Percentiles rank a stretch among this genome's conserved stretches.
Conservation (phyloP, 495 filamentous ascomycete genomes). For the Margaritispora aquatica region DNA sequence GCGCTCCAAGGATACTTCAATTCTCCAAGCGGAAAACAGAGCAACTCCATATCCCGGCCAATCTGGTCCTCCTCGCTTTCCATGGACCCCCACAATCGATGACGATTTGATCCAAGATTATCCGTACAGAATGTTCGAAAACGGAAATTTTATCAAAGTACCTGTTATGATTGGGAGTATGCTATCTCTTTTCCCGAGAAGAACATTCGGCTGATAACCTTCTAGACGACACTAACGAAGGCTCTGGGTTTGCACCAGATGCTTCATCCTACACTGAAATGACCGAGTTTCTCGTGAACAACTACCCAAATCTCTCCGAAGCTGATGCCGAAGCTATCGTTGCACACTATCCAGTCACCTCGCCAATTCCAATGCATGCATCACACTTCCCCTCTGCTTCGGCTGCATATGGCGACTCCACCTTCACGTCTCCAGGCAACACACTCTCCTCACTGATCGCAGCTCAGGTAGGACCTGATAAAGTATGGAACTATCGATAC, state of each 20-base stretch:
- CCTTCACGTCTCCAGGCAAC: slow-evolving; percentile 63
- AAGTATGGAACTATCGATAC: slow-evolving; percentile 48
- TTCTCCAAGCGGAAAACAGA: slow-evolving; percentile 13
- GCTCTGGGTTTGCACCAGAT: slow-evolving; percentile 53
- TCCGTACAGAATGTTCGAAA: slow-evolving; percentile 50
- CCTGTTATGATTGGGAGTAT: slow-evolving; percentile 54
- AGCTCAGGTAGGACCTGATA: slow-evolving; percentile 28
- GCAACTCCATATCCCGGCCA: slow-evolving; percentile 26
- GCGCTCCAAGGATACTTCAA: slow-evolving; percentile 2
- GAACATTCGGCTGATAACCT: too few relatives aligned
- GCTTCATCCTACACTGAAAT: slow-evolving; percentile 37
- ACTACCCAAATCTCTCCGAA: slow-evolving; percentile 52
- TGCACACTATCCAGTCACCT: slow-evolving; percentile 45
- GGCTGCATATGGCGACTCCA: slow-evolving; percentile 61
- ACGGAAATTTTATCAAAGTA: slow-evolving; percentile 57
- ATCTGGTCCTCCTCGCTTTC: slow-evolving; percentile 39
- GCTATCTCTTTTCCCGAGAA: background rate
- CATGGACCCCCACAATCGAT: slow-evolving; percentile 56
- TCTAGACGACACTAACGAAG: slow-evolving; percentile 55
- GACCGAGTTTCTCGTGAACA: slow-evolving; percentile 50
- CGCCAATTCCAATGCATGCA: slow-evolving; percentile 35
- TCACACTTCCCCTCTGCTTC: slow-evolving; percentile 52
- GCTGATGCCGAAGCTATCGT: slow-evolving; percentile 50
- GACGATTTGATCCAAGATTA: slow-evolving; percentile 50
- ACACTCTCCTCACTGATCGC: slow-evolving; percentile 43